Percentiles rank a stretch among this genome's conserved stretches.
Conservation (phyloP, 1,284 basidiomycete genomes). For the Ustilago sp. region DNA sequence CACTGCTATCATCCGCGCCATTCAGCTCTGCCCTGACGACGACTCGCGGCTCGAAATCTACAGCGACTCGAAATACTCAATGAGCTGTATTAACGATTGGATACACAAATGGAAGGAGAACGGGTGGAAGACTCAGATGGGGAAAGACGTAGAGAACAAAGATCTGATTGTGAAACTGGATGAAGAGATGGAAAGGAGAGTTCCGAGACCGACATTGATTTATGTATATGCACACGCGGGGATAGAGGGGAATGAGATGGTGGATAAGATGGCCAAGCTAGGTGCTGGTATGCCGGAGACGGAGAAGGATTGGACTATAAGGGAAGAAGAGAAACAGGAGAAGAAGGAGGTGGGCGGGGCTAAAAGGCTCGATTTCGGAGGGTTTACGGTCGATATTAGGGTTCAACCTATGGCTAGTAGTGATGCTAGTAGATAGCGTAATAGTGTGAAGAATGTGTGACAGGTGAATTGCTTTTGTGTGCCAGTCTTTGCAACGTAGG, state of each 20-base stretch:
- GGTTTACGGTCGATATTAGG: neutral
- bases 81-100: conserved; percentile 75
- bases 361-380: neutral
- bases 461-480: too few species aligned
- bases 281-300: conserved; percentile 22
- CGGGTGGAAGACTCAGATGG: conserved; percentile 73
- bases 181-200: conserved; percentile 20
- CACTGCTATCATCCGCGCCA: conserved; percentile 79
- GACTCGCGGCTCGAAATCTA: conserved; percentile 75
- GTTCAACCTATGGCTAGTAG: too few species aligned
- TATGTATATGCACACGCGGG: conserved; percentile 81
- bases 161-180: conserved; percentile 76
- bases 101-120: conserved; percentile 75
- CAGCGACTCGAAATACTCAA: conserved; percentile 71
- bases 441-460: too few species aligned
- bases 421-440: too few species aligned
- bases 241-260: conserved; percentile 80
- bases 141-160: conserved; percentile 76
- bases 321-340: neutral
- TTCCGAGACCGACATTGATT: conserved; percentile 70
- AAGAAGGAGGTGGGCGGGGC: neutral
- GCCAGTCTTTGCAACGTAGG: too few species aligned
- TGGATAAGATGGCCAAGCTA: conserved; percentile 72
- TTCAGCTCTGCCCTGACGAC: conserved; percentile 76
- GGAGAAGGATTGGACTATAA: neutral